A percentile compares a stretch with the other conserved stretches of the same genome.
Evolutionary conservation across 805 yeast genomes (phyloP).

Genomic region (Starmerella apicola): DNA sequence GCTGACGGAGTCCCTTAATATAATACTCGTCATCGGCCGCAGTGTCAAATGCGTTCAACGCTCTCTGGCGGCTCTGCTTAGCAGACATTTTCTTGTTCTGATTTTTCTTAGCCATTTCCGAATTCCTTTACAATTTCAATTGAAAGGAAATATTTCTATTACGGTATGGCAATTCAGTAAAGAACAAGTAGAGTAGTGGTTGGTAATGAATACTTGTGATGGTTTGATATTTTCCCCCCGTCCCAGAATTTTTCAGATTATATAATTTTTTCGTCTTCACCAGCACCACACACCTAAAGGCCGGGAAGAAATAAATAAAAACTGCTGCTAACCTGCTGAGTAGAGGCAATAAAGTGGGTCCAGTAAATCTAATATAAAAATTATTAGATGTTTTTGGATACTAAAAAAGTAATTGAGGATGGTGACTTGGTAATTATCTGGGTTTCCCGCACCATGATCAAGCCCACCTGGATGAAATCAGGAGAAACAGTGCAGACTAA

Average conservation of each 20-base stretch:
- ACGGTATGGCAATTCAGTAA: no score
- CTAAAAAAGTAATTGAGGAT: constrained; percentile 56
- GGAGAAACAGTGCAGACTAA: constrained; percentile 67
- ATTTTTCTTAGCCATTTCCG: constrained; percentile 1
- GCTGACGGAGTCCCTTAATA: constrained; percentile 22
- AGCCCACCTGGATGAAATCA: constrained; percentile 51
- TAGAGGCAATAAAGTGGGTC: no score
- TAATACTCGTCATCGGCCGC: constrained; percentile 33
- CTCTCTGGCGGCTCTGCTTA: constrained; percentile 26
- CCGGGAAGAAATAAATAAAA: no score
- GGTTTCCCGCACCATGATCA: constrained; percentile 66
- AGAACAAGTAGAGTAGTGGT: no score
- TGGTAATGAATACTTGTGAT: no score
- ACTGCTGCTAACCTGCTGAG: no score
- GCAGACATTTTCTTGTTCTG: constrained; percentile 5
- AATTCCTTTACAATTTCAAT: no score
- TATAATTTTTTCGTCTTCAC: constrained; percentile 10
- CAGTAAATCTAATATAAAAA: no score
- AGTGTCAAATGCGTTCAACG: constrained; percentile 40
- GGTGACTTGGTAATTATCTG: constrained; percentile 82
- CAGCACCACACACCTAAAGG: background rate
- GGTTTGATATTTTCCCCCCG: background rate
- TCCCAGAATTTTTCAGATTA: constrained; percentile 11
- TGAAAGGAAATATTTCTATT: no score
- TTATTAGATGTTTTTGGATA: constrained; percentile 8